These are phyloP conservation scores for Chrysosporium keratinophilum DNA, from an alignment of 2,329 filamentous ascomycete species.

Conservation along the genomic window DNA sequence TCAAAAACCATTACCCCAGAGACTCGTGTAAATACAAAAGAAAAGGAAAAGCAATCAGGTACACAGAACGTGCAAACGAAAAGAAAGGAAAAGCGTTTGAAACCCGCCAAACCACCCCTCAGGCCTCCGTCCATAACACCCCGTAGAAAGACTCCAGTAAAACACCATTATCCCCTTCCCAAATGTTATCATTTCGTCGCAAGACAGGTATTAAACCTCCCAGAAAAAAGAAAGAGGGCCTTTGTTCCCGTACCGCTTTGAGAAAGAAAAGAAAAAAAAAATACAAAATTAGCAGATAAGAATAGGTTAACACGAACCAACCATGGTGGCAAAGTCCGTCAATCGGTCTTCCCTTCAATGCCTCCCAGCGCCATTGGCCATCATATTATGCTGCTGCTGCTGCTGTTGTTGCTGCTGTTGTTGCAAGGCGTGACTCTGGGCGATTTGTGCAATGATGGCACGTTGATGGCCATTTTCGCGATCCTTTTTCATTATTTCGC, in stretches of 20 bases:
- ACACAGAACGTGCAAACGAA: neutral
- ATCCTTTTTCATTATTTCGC: slow-evolving; percentile 32
- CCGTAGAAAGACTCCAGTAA: neutral
- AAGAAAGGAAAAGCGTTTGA: neutral
- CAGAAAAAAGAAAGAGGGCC: neutral
- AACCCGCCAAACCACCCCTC: neutral
- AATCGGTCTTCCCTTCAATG: neutral
- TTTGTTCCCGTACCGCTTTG: no score
- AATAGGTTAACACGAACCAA: no score
- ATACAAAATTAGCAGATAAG: no score
- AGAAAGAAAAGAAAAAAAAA: no score
- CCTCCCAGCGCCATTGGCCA: slow-evolving; percentile 33
- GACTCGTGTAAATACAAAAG: neutral
- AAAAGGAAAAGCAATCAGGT: neutral
- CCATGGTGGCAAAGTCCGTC: no score
- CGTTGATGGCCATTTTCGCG: slow-evolving; percentile 27
- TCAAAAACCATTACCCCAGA: neutral
- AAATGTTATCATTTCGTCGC: neutral
- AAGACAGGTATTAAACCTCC: neutral
- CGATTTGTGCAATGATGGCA: slow-evolving; percentile 16
- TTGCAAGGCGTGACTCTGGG: slow-evolving; percentile 11
- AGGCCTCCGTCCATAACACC: neutral
- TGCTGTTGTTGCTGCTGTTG: slow-evolving; percentile 30
- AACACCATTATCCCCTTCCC: neutral
- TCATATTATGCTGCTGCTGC: slow-evolving; percentile 34